A percentile compares a stretch with the other conserved stretches of the same genome.
These are phyloP conservation scores for Exutisphaerella laricina DNA, from an alignment of 2,329 filamentous ascomycete species.

Conservation along the genomic window DNA sequence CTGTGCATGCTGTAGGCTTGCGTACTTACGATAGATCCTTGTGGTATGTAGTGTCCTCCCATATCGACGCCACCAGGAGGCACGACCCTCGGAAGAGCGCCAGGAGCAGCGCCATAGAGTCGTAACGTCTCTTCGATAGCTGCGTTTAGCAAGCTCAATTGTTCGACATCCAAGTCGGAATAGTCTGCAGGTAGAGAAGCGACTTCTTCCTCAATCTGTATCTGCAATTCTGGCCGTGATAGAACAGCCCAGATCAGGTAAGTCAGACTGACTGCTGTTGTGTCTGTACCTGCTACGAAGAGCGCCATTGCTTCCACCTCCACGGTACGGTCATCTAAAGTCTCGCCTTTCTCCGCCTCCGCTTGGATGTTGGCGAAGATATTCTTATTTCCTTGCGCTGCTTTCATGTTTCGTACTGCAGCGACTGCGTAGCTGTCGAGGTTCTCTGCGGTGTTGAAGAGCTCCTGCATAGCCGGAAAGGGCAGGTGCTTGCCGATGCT, in stretches of 20 bases:
- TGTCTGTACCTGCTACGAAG: slow-evolving; percentile 32
- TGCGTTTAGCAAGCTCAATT: slow-evolving; percentile 23
- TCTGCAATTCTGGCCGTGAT: slow-evolving; percentile 18
- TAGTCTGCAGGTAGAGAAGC: slow-evolving; percentile 16
- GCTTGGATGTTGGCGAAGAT: slow-evolving; percentile 28
- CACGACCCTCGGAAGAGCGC: slow-evolving; percentile 25
- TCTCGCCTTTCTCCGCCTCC: slow-evolving; percentile 25
- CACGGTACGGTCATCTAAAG: slow-evolving; percentile 26
- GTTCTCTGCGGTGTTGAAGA: slow-evolving; percentile 8
- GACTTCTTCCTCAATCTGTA: slow-evolving; percentile 26
- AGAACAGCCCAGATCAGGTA: slow-evolving; percentile 30
- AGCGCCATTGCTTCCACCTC: slow-evolving; percentile 26
- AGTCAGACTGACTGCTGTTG: slow-evolving; percentile 30
- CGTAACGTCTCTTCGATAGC: slow-evolving; percentile 30
- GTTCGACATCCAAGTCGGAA: slow-evolving; percentile 22
- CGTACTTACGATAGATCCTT: slow-evolving; percentile 23
- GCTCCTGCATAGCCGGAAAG: slow-evolving; percentile 25
- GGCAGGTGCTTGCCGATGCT: slow-evolving; percentile 23
- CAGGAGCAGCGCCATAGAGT: slow-evolving; percentile 31
- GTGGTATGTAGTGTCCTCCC: slow-evolving; percentile 23
- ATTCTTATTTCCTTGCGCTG: slow-evolving; percentile 15
- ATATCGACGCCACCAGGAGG: slow-evolving; percentile 25
- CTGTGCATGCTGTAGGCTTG: slow-evolving; percentile 29
- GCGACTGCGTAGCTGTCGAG: slow-evolving; percentile 22
- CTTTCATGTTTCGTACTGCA: slow-evolving; percentile 26